phyloP scores from a whole-genome alignment of 1,139 yeast species.

The Pneumocystis sp. region DNA sequence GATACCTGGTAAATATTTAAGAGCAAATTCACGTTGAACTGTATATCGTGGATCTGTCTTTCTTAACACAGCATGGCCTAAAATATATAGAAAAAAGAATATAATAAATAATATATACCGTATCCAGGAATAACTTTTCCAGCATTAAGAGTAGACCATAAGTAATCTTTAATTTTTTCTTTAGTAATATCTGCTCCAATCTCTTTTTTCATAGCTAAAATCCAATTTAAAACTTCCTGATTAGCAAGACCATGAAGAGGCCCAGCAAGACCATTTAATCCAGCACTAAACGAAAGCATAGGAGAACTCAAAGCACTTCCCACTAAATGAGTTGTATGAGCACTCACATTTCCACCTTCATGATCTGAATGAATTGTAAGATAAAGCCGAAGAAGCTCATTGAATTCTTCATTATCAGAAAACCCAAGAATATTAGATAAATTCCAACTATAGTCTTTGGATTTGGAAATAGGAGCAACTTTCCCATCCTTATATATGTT shows the following conservation, averaged over 20 bases:
- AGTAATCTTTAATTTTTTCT: constrained; percentile 65
- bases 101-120: constrained; percentile 22
- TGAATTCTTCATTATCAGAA: constrained; percentile 65
- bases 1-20: constrained; percentile 44
- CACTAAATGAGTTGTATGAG: constrained; percentile 92
- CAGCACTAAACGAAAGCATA: constrained; percentile 82
- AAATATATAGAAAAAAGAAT: neutral
- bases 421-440: constrained; percentile 72
- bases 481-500: constrained; percentile 74
- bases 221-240: constrained; percentile 94
- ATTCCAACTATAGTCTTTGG: constrained; percentile 84
- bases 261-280: constrained; percentile 94
- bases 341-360: constrained; percentile 98
- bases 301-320: constrained; percentile 94
- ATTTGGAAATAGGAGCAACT: constrained; percentile 50
- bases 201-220: constrained; percentile 64
- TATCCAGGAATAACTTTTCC: constrained; percentile 97
- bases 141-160: constrained; percentile 80
- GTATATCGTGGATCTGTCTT: constrained; percentile 96
- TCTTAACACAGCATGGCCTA: constrained; percentile 80
- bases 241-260: constrained; percentile 97
- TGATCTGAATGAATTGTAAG: constrained; percentile 93
- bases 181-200: constrained; percentile 59
- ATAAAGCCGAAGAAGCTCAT: constrained; percentile 84
- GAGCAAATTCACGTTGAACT: constrained; percentile 93